phyloP scores from a whole-genome alignment of 2,329 filamentous ascomycete species.

The Tolypocladium tropicale region DNA sequence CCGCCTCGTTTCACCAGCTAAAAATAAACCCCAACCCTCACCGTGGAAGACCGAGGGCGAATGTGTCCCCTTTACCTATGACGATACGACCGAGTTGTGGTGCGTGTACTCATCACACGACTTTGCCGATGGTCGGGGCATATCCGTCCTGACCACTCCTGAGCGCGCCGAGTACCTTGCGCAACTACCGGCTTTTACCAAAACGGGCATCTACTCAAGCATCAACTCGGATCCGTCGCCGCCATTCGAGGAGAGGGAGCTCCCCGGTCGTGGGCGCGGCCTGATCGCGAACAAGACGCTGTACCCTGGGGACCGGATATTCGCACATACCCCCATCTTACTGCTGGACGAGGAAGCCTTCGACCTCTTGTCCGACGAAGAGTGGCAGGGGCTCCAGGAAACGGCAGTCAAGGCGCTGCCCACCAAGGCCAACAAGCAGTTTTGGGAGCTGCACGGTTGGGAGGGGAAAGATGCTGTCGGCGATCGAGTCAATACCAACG shows the following conservation, averaged over 20 bases:
- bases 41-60: neutral
- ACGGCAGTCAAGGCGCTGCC: slow-evolving; percentile 5
- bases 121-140: slow-evolving; percentile 26
- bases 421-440: neutral
- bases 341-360: slow-evolving; percentile 3
- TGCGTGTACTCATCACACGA: slow-evolving; percentile 24
- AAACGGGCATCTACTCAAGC: slow-evolving; percentile 4
- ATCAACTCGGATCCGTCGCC: slow-evolving; percentile 4
- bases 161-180: slow-evolving; percentile 19
- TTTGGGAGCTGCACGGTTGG: slow-evolving; percentile 5
- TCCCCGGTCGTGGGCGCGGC: slow-evolving; percentile 13
- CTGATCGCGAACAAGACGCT: slow-evolving; percentile 14
- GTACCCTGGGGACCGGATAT: slow-evolving; percentile 9
- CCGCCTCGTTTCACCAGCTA: neutral
- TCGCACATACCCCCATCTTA: slow-evolving; percentile 6
- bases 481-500: slow-evolving; percentile 6
- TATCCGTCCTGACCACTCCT: slow-evolving; percentile 26
- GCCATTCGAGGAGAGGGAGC: slow-evolving; percentile 10
- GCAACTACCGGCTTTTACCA: slow-evolving; percentile 15
- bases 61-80: neutral
- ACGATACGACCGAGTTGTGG: neutral
- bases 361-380: neutral
- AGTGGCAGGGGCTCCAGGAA: neutral
- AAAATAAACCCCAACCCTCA: neutral
- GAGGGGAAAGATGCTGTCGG: neutral